Base-by-base conservation (phyloP, 768 basidiomycete genomes). In the Mycena metata region DNA sequence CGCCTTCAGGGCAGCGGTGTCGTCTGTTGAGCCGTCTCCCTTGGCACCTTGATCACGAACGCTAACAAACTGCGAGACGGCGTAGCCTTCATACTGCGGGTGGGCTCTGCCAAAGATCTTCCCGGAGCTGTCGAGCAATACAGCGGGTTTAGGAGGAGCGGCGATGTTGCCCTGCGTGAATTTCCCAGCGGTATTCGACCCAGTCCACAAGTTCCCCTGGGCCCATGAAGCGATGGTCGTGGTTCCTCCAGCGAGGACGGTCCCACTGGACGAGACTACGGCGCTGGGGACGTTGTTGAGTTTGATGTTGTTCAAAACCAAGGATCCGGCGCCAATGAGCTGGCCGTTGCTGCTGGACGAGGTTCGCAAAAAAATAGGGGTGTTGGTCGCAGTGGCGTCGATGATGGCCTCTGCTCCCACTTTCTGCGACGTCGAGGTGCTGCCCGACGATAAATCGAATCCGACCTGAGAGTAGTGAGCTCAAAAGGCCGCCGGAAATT, bases 1-100 rank as follows among this genome's bases (percentile, higher is more conserved):
- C 7, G 82, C 80, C 70, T 89, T 83, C 19, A 95, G 80, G 13
- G 89, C 91, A 36, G 80, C 81, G 2, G 93, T 93, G 74, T 95
- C 93, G 75, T 95, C 93, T 9, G 91, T 90, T 35, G 74, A 74
- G 17, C 93, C 93, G 72, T 94, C 92, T 51, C 93, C 93, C 65
- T 80, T 83, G 5, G 92, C 93, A 21, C 92, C 93, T 64, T 89
- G 73, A 64, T 86, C 86, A 72, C 86, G 89, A 45, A 91, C 92
- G 73, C 90, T 92, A 52, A 93, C 85, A 73, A 94, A 88, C 70
- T 94, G 88, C 71, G 81, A 83, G 39, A 86, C 81, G 26, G 87
- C 84, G 72, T 89, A 90, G 64, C 78, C 79, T 30, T 79, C 85
- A 69, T 94, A 93, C 73, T 93, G 91, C 17, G 91, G 91, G 70